phyloP scores from a whole-genome alignment of 2,329 filamentous ascomycete species.

The Nemania diffusa region DNA sequence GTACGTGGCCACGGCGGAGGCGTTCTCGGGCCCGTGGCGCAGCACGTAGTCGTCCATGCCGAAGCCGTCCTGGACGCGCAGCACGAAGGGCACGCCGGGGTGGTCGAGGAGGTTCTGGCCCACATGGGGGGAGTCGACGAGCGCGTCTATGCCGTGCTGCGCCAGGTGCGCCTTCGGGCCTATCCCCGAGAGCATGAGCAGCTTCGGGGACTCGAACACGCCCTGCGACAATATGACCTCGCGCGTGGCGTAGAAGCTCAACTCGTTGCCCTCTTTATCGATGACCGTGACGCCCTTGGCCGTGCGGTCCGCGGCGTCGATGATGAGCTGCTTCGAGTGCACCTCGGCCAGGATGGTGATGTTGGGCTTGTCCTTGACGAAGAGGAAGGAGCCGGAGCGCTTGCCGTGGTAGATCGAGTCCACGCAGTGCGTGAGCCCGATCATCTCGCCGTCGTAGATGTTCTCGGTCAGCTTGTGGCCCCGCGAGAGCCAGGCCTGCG shows the following conservation, averaged over 20 bases:
- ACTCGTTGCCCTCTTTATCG: conserved; percentile 52
- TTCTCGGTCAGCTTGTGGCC: conserved; percentile 63
- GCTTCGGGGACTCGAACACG: conserved; percentile 71
- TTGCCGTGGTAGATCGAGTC: conserved; percentile 68
- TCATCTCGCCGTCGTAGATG: conserved; percentile 66
- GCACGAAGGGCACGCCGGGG: conserved; percentile 63
- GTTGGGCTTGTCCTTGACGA: conserved; percentile 60
- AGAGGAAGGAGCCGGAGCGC: conserved; percentile 62
- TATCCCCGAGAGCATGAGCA: conserved; percentile 73
- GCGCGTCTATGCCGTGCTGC: conserved; percentile 62
- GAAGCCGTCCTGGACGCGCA: conserved; percentile 56
- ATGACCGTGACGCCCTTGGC: conserved; percentile 61
- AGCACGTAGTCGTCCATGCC: conserved; percentile 56
- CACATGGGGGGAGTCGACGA: conserved; percentile 69
- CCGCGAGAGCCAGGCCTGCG: conserved; percentile 63
- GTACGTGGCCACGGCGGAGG: conserved; percentile 52
- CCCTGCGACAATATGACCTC: conserved; percentile 63
- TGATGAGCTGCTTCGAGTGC: conserved; percentile 64
- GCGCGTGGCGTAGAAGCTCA: conserved; percentile 59
- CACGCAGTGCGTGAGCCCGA: conserved; percentile 63
- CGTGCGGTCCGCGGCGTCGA: conserved; percentile 54
- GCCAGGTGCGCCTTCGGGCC: conserved; percentile 65
- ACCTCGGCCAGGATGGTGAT: conserved; percentile 61
- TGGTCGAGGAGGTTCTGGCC: conserved; percentile 73
- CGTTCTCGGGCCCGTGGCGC: conserved; percentile 50